Evolutionary conservation across 2,329 filamentous ascomycete species (phyloP).

Genomic region (Colletotrichum plurivorum): DNA sequence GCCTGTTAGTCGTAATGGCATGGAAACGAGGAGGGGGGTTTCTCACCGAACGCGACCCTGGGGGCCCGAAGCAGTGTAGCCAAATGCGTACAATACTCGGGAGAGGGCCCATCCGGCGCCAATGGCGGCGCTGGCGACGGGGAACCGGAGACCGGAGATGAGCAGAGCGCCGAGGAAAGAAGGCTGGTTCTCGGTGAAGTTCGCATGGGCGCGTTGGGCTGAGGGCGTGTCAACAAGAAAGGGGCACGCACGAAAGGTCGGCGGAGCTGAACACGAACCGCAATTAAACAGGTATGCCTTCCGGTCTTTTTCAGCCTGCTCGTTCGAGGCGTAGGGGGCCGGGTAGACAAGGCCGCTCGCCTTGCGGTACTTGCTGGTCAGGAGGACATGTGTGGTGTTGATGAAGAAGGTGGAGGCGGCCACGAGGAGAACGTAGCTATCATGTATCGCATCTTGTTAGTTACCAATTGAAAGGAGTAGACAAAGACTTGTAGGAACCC

Average conservation of each 20-base stretch:
- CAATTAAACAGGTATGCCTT: slow-evolving; percentile 74
- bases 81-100: slow-evolving; percentile 68
- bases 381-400: slow-evolving; percentile 65
- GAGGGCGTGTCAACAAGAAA: slow-evolving; percentile 7
- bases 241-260: neutral
- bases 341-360: slow-evolving; percentile 70
- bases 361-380: slow-evolving; percentile 66
- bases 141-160: slow-evolving; percentile 70
- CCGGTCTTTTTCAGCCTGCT: slow-evolving; percentile 68
- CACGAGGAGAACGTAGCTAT: slow-evolving; percentile 73
- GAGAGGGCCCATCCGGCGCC: slow-evolving; percentile 67
- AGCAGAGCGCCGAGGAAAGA: slow-evolving; percentile 67
- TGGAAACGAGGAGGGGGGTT: neutral
- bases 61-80: slow-evolving; percentile 66
- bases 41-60: slow-evolving; percentile 58
- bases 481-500: too few relatives aligned
- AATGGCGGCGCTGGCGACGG: slow-evolving; percentile 61
- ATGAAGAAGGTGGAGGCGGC: slow-evolving; percentile 71
- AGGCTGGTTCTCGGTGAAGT: slow-evolving; percentile 74
- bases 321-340: slow-evolving; percentile 67
- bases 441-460: slow-evolving; percentile 3
- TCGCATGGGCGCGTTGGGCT: slow-evolving; percentile 74
- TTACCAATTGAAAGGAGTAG: neutral
- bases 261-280: slow-evolving; percentile 54
- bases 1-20: slow-evolving; percentile 12